Conservation (phyloP, 2,329 filamentous ascomycete species). For the Furcasterigmium sp. region DNA sequence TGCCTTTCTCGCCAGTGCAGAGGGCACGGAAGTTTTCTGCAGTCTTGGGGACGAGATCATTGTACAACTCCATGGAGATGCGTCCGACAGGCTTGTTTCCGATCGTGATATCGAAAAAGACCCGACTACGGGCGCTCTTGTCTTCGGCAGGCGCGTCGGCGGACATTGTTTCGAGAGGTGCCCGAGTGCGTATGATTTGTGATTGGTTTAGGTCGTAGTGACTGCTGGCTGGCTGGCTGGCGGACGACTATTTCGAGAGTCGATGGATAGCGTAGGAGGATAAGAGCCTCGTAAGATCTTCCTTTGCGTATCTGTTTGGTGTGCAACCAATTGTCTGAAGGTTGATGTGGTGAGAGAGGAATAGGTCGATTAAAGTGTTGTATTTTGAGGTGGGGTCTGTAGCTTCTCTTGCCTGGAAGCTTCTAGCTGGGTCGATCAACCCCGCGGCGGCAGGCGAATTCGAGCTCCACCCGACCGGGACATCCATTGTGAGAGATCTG, state of each 20-base stretch:
- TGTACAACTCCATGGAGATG: conserved; percentile 79
- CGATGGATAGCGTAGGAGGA: too few relatives aligned
- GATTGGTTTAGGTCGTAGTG: too few relatives aligned
- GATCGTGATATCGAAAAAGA: conserved; percentile 91
- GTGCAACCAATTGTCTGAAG: too few relatives aligned
- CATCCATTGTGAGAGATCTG: not conserved
- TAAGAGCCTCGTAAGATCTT: too few relatives aligned
- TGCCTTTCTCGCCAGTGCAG: conserved; percentile 91
- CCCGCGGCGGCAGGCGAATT: conserved; percentile 1
- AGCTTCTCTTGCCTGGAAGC: not conserved
- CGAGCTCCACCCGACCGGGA: not conserved
- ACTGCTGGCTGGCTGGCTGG: too few relatives aligned
- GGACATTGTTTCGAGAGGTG: conserved; percentile 33
- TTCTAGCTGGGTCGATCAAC: conserved; percentile 2
- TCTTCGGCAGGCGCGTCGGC: conserved; percentile 26
- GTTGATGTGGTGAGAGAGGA: too few relatives aligned
- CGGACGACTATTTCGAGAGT: not conserved
- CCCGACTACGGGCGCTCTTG: conserved; percentile 61
- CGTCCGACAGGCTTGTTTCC: conserved; percentile 69
- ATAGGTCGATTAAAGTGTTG: not conserved
- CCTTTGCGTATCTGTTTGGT: too few relatives aligned
- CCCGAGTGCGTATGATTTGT: too few relatives aligned
- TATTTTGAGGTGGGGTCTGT: conserved; percentile 1
- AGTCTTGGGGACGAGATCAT: conserved; percentile 81
- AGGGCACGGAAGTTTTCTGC: conserved; percentile 93